Base-by-base conservation (phyloP, 768 basidiomycete species). In the Jaapia argillacea region DNA sequence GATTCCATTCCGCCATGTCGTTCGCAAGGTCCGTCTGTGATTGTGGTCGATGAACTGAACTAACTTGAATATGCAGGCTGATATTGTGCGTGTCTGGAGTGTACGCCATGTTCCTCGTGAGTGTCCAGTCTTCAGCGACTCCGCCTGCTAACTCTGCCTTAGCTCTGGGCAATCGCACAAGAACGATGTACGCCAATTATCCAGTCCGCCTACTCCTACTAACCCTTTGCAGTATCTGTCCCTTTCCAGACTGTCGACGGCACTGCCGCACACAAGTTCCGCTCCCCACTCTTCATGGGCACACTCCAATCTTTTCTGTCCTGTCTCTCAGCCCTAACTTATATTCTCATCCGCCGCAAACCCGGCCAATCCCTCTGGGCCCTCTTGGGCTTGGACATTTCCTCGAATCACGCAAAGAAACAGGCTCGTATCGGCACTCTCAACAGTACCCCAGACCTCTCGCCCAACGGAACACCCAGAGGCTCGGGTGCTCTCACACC, bases 81-180 rank as follows among this genome's bases (percentile, higher is more conserved):
- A 71, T 68, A 22, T 51, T 84, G 49, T 98, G 93, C 59, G 74
- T 90, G 10, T 63, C 72, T 6, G 93, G 93, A 43, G 92, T 98
- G 36, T 98, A 98, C 58, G 76, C 84, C 20, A 91, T 91, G 74
- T 97, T 96, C 60, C 68, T 97, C 51, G 85, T 85, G 54, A 62
- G 81, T 58, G n/a, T 24, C 40, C 36, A 12, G 4, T 25, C 10
- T 12, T 53, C 25, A 47, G 22, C 39, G 39, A 39, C 31, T 35
- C 20, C 16, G 46, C 36, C 21, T 43, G n/a, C 36, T 31, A 22
- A 5, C 13, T 7, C 3, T 16, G 37, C 6, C n/a, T 5, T 50
- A 90, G 88, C 60, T 90, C 40, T 89, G 90, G 90, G 91, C 87
- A 7, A 77, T 93, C 36, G 87, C 90, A 6, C 96, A 99, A 68